Conservation (phyloP, 2,329 filamentous ascomycete species). For the Thelonectria discophora region DNA sequence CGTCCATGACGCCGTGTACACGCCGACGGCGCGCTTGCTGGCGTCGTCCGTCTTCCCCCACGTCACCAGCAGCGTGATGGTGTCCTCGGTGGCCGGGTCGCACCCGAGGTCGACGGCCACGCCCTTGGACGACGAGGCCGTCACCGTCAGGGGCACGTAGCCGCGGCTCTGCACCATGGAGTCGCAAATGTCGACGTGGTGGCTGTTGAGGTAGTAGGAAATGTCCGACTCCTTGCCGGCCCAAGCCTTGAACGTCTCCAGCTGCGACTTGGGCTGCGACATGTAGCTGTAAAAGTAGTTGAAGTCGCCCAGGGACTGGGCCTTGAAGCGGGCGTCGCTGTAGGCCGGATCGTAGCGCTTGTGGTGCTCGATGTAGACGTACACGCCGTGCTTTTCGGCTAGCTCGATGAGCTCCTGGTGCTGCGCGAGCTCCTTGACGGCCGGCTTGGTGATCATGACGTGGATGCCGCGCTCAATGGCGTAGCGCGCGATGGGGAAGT, state of each 20-base stretch:
- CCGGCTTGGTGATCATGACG: conserved; percentile 93
- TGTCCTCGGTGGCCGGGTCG: conserved; percentile 84
- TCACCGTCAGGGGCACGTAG: conserved; percentile 81
- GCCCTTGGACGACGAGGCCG: conserved; percentile 79
- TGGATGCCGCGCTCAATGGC: conserved; percentile 89
- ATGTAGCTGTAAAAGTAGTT: conserved; percentile 99
- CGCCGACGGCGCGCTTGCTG: conserved; percentile 79
- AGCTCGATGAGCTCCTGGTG: conserved; percentile 80
- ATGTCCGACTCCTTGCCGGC: conserved; percentile 92
- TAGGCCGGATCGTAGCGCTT: conserved; percentile 96
- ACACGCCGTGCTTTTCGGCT: conserved; percentile 78
- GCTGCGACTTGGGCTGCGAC: conserved; percentile 89
- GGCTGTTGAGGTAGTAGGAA: conserved; percentile 94
- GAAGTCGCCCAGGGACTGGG: conserved; percentile 85
- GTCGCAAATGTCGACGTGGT: conserved; percentile 93
- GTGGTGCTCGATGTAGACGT: conserved; percentile 95
- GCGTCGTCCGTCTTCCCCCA: conserved; percentile 80
- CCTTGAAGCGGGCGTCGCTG: conserved; percentile 83
- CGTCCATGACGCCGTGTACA: conserved; percentile 95
- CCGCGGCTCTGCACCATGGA: conserved; percentile 81
- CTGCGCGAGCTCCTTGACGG: conserved; percentile 83
- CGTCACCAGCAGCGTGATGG: conserved; percentile 88
- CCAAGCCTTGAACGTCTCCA: conserved; percentile 96
- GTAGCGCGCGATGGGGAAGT: conserved; percentile 91
- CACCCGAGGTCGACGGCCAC: conserved; percentile 83